Percentiles rank a stretch among this genome's conserved stretches.
phyloP scores from a whole-genome alignment of 2,329 filamentous ascomycete genomes.

The Arthrobotrys iridis region DNA sequence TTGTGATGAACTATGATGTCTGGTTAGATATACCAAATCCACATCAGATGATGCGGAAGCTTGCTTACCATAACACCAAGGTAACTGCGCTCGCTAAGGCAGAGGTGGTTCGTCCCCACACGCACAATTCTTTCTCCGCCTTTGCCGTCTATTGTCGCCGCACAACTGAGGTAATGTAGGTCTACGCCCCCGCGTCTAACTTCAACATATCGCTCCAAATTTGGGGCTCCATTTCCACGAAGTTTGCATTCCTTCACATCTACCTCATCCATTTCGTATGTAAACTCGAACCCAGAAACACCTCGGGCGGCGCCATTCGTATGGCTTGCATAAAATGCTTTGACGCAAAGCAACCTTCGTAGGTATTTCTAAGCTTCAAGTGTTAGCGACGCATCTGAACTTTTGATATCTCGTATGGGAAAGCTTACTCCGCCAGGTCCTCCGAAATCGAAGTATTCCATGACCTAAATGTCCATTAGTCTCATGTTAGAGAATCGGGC shows the following conservation, averaged over 20 bases:
- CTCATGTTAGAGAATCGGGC: background rate
- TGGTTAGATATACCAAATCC: background rate
- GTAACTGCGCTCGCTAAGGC: slow-evolving; percentile 46
- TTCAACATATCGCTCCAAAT: slow-evolving; percentile 35
- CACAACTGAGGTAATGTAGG: slow-evolving; percentile 44
- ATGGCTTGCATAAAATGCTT: slow-evolving; percentile 52
- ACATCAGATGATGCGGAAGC: background rate
- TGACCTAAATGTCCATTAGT: slow-evolving; percentile 30
- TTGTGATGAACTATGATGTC: slow-evolving; percentile 35
- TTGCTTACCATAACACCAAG: slow-evolving; percentile 48
- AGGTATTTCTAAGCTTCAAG: slow-evolving; percentile 36
- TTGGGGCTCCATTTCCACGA: background rate
- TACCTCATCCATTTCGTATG: slow-evolving; percentile 51
- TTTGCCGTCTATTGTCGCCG: slow-evolving; percentile 39
- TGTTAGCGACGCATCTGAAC: background rate
- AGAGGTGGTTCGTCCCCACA: slow-evolving; percentile 48
- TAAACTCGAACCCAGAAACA: slow-evolving; percentile 50
- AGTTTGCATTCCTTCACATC: slow-evolving; percentile 48
- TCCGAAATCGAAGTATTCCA: slow-evolving; percentile 54
- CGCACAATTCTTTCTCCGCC: slow-evolving; percentile 42
- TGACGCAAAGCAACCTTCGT: slow-evolving; percentile 43
- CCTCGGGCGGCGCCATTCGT: slow-evolving; percentile 45
- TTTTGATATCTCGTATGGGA: background rate
- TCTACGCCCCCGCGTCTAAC: slow-evolving; percentile 44
- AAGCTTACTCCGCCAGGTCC: slow-evolving; percentile 42